phyloP scores from a whole-genome alignment of 2,329 filamentous ascomycete species.

The Sphaerulina populicola region DNA sequence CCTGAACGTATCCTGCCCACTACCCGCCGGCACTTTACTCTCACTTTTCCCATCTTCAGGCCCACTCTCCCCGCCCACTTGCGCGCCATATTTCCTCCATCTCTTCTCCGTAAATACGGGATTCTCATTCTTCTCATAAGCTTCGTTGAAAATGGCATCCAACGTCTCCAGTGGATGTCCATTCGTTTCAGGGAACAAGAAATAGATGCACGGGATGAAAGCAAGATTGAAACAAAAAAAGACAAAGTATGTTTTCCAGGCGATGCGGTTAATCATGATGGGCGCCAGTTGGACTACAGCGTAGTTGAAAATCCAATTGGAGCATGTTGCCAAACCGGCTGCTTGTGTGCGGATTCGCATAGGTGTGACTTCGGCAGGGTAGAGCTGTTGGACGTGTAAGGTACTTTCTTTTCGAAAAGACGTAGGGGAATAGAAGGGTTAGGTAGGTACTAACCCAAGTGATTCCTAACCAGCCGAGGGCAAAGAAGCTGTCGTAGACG shows the following conservation, averaged over 20 bases:
- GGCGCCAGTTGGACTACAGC: slow-evolving; percentile 34
- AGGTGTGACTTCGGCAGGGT: slow-evolving; percentile 33
- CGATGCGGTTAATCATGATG: slow-evolving; percentile 34
- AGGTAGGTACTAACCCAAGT: slow-evolving; percentile 19
- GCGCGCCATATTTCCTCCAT: no score
- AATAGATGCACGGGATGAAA: slow-evolving; percentile 10
- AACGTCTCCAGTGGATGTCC: slow-evolving; percentile 21
- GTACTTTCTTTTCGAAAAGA: no score
- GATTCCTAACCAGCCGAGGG: slow-evolving; percentile 28
- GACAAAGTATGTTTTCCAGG: slow-evolving; percentile 45
- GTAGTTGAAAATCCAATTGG: slow-evolving; percentile 34
- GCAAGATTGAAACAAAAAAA: slow-evolving; percentile 33
- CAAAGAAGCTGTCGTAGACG: slow-evolving; percentile 27
- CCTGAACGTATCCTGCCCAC: no score
- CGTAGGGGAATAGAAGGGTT: no score
- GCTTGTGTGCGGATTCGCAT: slow-evolving; percentile 48
- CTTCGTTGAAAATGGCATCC: slow-evolving; percentile 23
- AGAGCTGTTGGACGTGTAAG: slow-evolving; percentile 12
- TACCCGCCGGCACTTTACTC: no score
- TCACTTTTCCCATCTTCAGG: no score
- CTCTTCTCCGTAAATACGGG: slow-evolving; percentile 12
- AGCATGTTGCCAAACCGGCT: slow-evolving; percentile 46
- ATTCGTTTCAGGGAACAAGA: slow-evolving; percentile 15
- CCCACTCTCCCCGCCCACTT: no score
- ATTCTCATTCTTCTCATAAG: slow-evolving; percentile 21